Evolutionary conservation across 2,329 filamentous ascomycete genomes (phyloP).

Genomic region (Triangularia setosa): DNA sequence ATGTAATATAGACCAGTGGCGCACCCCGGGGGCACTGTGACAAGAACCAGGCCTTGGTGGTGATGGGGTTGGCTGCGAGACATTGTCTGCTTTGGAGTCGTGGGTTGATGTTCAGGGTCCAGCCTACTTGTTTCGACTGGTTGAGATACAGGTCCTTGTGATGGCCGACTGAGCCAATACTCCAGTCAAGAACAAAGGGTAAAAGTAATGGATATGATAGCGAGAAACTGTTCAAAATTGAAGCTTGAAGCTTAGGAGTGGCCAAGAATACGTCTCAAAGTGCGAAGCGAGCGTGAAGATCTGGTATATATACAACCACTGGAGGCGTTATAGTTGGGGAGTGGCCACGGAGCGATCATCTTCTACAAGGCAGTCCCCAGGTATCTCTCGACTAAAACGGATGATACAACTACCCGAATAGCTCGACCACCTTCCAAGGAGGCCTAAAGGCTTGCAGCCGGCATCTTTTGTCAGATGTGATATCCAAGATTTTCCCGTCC

Average conservation of each 20-base stretch:
- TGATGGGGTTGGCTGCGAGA: not conserved
- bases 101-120: not conserved
- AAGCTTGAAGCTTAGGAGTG: not conserved
- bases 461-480: not conserved
- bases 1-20: conserved; percentile 24
- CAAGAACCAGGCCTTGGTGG: not conserved
- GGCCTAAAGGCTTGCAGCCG: not conserved
- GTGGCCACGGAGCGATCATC: not conserved
- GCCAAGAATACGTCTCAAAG: not conserved
- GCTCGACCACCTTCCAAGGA: not conserved
- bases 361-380: not conserved
- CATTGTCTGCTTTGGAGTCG: not conserved
- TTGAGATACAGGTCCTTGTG: no score
- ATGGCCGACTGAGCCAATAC: not conserved
- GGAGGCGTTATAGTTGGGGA: not conserved
- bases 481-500: not conserved
- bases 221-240: not conserved
- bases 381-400: not conserved
- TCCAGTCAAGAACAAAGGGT: not conserved
- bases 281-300: not conserved
- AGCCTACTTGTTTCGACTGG: not conserved
- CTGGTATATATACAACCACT: not conserved
- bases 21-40: conserved; percentile 15
- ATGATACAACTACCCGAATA: not conserved
- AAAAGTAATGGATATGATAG: not conserved